Evolutionary conservation across 2,329 filamentous ascomycete species (phyloP).

Genomic region (Xylariaceae sp.): DNA sequence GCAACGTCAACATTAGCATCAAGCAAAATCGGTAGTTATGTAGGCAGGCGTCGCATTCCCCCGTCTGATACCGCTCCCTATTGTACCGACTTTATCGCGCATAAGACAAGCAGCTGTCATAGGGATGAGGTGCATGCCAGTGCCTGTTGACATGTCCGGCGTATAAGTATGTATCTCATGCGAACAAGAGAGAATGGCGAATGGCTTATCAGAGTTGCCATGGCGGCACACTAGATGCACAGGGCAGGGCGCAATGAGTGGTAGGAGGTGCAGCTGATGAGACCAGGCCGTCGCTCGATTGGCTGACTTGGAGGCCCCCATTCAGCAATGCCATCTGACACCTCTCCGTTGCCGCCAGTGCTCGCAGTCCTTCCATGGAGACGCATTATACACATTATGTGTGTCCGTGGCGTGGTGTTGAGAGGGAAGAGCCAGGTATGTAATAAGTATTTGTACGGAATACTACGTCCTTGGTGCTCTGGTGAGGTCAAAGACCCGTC

Average conservation of each 20-base stretch:
- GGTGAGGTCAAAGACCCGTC: too few relatives aligned
- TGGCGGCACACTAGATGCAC: constrained; percentile 12
- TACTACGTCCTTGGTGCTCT: not conserved
- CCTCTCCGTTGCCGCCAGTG: constrained; percentile 19
- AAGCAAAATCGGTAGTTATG: not conserved
- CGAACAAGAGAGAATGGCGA: constrained; percentile 10
- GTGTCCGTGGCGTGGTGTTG: not conserved
- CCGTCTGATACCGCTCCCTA: not conserved
- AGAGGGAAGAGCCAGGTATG: not conserved
- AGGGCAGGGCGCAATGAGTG: constrained; percentile 16
- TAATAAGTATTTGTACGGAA: not conserved
- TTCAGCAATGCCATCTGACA: constrained; percentile 20
- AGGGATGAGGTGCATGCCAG: constrained; percentile 13
- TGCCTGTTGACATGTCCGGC: constrained; percentile 10
- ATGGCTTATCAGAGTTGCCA: constrained; percentile 10
- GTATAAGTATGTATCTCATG: constrained; percentile 12
- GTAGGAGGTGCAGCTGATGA: constrained; percentile 20
- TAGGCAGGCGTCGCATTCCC: constrained; percentile 8
- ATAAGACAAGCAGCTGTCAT: constrained; percentile 5
- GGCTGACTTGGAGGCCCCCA: constrained; percentile 17
- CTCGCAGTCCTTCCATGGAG: constrained; percentile 6
- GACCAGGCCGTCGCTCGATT: constrained; percentile 17
- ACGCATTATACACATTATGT: not conserved
- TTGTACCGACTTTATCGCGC: not conserved
- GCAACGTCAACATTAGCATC: not conserved